Evolutionary conservation across 2,329 filamentous ascomycete genomes (phyloP), one percentile per base, ranked within the genome.

Genomic region (Alternaria ethzedia): DNA sequence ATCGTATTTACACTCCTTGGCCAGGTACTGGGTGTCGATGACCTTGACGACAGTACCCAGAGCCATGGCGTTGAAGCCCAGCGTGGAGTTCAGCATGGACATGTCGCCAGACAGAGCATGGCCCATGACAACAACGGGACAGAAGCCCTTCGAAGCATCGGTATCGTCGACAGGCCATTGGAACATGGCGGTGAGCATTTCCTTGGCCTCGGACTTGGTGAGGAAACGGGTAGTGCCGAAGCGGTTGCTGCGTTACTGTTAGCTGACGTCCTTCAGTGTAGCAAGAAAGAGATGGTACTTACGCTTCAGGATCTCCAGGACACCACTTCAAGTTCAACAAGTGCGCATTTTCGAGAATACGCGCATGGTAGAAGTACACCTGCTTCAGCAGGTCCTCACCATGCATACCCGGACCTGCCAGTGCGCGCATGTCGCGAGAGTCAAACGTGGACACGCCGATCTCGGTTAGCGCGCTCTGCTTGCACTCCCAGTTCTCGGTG

Each of bases 351-450:
- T 56, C 54, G 8, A 56, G 26, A 2, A 71, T 51, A 11, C 69
- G 66, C 17, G 61, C 62, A 41, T 70, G 66, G 54, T 68, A 70
- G 61, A 67, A 69, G 28, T 62, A 67, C 1, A 70, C 32, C 26
- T 63, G 56, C 30, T 68, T 64, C 3, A 70, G 47, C 13, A 70
- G 36, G 10, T 70, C 60, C 17, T 64, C 57, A 12, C 67, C 61
- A 58, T 66, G 47, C 11, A 36, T 43, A 6, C 65, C 65, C 12
- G 61, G 50, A 7, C 17, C 32, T 10, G 23, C 11, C 12, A 61
- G 9, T 2, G 43, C 30, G 32, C 54, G 59, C 58, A 64, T 61
- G 8, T 70, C 61, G 1, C 55, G 56, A 4, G 46, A 60, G 17
- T 66, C 59, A 44, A 70, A 70, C 7, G 51, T 62, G n/a, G 61